These are phyloP conservation scores for Rhinocladiella similis DNA, from an alignment of 2,329 filamentous ascomycete species.

Conservation along the genomic window DNA sequence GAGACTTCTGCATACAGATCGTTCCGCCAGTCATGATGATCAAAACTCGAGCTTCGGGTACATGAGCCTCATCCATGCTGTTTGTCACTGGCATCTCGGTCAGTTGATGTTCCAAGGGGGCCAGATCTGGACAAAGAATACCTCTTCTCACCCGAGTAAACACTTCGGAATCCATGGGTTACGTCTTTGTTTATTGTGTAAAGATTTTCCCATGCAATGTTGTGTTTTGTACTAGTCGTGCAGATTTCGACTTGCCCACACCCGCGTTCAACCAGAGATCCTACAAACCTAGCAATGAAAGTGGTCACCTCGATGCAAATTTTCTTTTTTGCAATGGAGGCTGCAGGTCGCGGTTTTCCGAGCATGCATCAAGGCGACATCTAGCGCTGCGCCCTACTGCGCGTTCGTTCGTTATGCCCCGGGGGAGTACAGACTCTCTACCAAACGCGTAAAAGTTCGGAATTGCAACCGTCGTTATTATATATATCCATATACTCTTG, in stretches of 20 bases:
- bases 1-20: conserved; percentile 89
- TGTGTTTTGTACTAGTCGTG: background rate
- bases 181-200: conserved; percentile 3
- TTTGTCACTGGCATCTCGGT: conserved; percentile 10
- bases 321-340: background rate
- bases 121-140: conserved; percentile 1
- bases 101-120: background rate
- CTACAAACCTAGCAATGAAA: background rate
- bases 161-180: conserved; percentile 2
- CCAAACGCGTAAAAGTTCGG: too few species aligned
- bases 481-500: too few species aligned
- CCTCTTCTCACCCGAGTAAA: conserved; percentile 13
- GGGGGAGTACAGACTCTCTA: too few species aligned
- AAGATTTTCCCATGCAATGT: background rate
- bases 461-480: too few species aligned
- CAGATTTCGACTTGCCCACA: background rate
- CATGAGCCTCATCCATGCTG: conserved; percentile 19
- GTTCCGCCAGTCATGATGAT: conserved; percentile 80
- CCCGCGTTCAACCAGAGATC: background rate
- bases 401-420: too few species aligned
- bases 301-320: background rate
- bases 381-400: background rate
- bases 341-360: background rate
- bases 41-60: conserved; percentile 75
- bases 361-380: background rate